Evolutionary conservation across 495 filamentous ascomycete species (phyloP).

Genomic region (Penicillium ucsense): DNA sequence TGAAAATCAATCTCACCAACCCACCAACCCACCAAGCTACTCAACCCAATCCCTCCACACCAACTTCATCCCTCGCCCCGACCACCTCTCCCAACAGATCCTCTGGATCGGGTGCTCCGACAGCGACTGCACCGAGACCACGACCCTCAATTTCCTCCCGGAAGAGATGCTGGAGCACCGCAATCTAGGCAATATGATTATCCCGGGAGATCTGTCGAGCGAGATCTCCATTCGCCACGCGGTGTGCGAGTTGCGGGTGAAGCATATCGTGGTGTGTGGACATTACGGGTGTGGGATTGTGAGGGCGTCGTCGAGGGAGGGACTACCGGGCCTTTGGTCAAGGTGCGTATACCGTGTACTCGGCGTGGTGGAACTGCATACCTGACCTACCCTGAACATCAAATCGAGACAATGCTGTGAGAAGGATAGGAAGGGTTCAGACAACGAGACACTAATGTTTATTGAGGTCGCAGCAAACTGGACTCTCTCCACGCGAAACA

Average conservation of each 20-base stretch:
- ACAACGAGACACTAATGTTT: too few species aligned
- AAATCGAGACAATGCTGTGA: too few species aligned
- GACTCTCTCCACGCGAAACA: constrained; percentile 7
- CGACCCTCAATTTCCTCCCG: constrained; percentile 18
- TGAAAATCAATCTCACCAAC: too few species aligned
- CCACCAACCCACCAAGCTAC: background rate
- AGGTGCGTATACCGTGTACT: constrained; percentile 3
- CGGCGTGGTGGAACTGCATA: too few species aligned
- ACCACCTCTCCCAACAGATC: constrained; percentile 20
- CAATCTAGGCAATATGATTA: constrained; percentile 31
- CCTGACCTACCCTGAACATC: too few species aligned
- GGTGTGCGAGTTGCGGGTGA: constrained; percentile 24
- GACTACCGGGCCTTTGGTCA: constrained; percentile 13
- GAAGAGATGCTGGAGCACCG: constrained; percentile 33
- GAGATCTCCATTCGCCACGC: constrained; percentile 26
- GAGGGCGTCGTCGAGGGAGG: constrained; percentile 12
- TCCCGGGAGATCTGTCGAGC: constrained; percentile 25
- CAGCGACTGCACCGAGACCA: constrained; percentile 26
- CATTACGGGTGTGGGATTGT: constrained; percentile 36
- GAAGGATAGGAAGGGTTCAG: too few species aligned
- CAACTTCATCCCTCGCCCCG: constrained; percentile 22
- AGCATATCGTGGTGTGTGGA: constrained; percentile 35
- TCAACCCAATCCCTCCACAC: background rate
- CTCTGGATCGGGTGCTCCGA: constrained; percentile 38
- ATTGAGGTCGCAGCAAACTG: constrained; percentile 5